Base-by-base conservation (phyloP, 2,329 filamentous ascomycete genomes). In the Apiospora aurea region DNA sequence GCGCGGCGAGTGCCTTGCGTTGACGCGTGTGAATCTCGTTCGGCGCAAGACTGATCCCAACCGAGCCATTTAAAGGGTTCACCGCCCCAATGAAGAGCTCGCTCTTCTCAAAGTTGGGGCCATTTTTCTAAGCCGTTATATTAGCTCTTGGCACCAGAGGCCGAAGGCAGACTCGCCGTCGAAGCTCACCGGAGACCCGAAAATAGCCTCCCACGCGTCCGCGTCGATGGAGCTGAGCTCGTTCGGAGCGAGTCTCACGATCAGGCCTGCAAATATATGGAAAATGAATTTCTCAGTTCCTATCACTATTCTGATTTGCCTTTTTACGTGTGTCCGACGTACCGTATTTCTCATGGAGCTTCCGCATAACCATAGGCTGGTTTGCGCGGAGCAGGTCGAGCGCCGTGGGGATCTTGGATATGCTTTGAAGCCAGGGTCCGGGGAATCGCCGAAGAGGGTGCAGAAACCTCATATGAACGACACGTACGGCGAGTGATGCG, bases 161-260 rank as follows among this genome's bases (percentile, higher is more conserved):
- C 21, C 26, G 16, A 14, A 61, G 24, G 2, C 16, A 67, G 81
- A 14, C 78, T 64, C 81, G 76, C 13, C 80, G 78, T 1, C 76
- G 66, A 18, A 70, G 72, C 75, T 75, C 66, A 72, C 73, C 66
- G 79, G 79, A 73, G 82, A 81, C 41, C 82, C 82, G 73, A 82
- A 83, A 69, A 84, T 83, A 57, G 83, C 83, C 68, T 78, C 79
- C 82, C 81, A 84, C 2, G 82, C 82, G 44, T 80, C 76, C 0
- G 80, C 74, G 81, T 82, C 72, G 29, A 76, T 78, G 74, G 81
- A 86, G 2, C 81, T 80, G 46, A 87, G 78, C 74, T 86, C 83
- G 69, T 82, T 78, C 2, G 85, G 84, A 4, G 79, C 78, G 49
- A 85, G 75, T 4, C 85, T 82, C 14, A 87, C 82, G 2, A 84